Conservation (phyloP, 495 filamentous ascomycete species). For the Podospora comata region DNA sequence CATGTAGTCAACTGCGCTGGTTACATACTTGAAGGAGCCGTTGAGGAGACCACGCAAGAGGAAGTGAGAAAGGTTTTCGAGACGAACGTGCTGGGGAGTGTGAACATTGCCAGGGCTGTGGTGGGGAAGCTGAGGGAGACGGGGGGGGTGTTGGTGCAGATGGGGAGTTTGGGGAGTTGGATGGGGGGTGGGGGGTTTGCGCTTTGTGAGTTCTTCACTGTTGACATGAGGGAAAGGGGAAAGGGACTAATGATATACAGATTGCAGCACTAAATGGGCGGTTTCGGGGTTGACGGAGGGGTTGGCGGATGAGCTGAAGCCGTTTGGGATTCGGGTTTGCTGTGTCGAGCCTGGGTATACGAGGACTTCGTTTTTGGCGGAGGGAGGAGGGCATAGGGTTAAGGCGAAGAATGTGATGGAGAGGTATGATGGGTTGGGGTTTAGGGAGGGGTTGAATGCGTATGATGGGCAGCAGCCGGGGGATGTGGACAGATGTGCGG, state of each 20-base stretch:
- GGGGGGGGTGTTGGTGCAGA: conserved; percentile 46
- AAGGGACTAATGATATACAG: conserved; percentile 11
- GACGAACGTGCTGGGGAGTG: conserved; percentile 51
- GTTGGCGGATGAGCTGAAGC: conserved; percentile 40
- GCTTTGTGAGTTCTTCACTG: conserved; percentile 29
- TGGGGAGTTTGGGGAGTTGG: conserved; percentile 44
- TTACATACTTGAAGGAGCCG: conserved; percentile 36
- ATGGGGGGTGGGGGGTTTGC: conserved; percentile 25
- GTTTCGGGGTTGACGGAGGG: conserved; percentile 42
- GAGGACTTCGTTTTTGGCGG: conserved; percentile 35
- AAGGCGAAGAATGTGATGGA: conserved; percentile 31
- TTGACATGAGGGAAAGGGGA: background rate
- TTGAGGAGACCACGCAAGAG: conserved; percentile 41
- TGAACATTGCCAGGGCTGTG: conserved; percentile 42
- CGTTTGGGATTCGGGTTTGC: conserved; percentile 45
- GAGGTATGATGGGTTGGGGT: conserved; percentile 30
- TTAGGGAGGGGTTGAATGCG: conserved; percentile 22
- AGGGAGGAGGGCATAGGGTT: conserved; percentile 27
- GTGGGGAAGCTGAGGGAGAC: conserved; percentile 41
- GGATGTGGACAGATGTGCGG: conserved; percentile 45
- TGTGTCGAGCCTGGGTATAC: conserved; percentile 51
- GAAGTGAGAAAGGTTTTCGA: conserved; percentile 41
- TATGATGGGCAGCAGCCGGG: conserved; percentile 41
- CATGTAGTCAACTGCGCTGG: conserved; percentile 42
- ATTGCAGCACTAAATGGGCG: conserved; percentile 48